A percentile compares a stretch with the other conserved stretches of the same genome.
Conservation (phyloP, 208 protist genomes). For the Trypanosoma brucei region DNA sequence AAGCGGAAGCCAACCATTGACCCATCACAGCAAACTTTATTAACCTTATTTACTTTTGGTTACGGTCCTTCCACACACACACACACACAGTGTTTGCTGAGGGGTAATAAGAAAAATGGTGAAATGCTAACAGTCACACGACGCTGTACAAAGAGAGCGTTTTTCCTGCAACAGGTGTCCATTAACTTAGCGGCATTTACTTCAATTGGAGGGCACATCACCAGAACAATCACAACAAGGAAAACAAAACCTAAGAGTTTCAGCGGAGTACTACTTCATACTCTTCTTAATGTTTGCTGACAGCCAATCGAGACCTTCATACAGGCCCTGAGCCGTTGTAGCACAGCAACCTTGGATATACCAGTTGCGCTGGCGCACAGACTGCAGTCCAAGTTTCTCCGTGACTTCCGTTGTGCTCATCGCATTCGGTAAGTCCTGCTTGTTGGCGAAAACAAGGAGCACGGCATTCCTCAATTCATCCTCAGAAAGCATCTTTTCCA, state of each 20-base stretch:
- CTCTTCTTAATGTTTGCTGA: slow-evolving; percentile 10
- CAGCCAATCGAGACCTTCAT: slow-evolving; percentile 69
- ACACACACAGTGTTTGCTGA: too few species aligned
- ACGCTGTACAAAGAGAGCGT: neutral
- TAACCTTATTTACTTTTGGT: neutral
- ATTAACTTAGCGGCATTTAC: too few species aligned
- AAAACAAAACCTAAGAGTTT: slow-evolving; percentile 3
- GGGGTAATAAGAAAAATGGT: neutral
- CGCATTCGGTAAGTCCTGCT: slow-evolving; percentile 98
- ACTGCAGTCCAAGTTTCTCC: slow-evolving; percentile 94
- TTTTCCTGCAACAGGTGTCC: too few species aligned
- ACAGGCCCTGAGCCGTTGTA: slow-evolving; percentile 89
- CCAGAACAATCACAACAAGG: neutral
- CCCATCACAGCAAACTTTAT: slow-evolving; percentile 20
- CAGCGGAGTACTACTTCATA: neutral
- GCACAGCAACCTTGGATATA: slow-evolving; percentile 92
- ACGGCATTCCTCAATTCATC: slow-evolving; percentile 95
- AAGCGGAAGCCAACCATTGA: slow-evolving; percentile 46
- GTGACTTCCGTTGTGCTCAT: slow-evolving; percentile 95
- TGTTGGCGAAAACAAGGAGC: slow-evolving; percentile 99
- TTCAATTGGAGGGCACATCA: neutral
- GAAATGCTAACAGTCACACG: neutral
- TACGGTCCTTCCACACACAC: too few species aligned
- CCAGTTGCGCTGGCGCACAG: slow-evolving; percentile 90
- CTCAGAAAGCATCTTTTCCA: slow-evolving; percentile 96